phyloP scores from a whole-genome alignment of 2,329 filamentous ascomycete species.

The Colletotrichum scovillei region DNA sequence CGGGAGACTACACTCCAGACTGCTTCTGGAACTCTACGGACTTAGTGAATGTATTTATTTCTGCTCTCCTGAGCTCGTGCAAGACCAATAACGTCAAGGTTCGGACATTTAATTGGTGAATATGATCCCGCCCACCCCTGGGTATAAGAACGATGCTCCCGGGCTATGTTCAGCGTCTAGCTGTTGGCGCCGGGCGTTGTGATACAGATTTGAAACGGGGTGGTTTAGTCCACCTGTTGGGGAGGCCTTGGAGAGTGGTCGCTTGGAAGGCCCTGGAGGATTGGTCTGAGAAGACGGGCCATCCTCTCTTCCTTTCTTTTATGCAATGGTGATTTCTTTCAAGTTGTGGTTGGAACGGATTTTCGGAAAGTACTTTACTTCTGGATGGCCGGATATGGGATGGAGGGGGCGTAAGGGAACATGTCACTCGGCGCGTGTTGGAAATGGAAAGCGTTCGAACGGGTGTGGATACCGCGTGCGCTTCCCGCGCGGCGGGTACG shows the following conservation, averaged over 20 bases:
- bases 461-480: neutral
- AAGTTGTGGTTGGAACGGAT: too few relatives aligned
- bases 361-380: neutral
- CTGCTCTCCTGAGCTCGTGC: neutral
- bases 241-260: neutral
- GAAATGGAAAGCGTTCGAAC: neutral
- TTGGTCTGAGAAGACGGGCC: too few relatives aligned
- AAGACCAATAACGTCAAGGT: neutral
- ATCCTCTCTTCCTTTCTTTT: too few relatives aligned
- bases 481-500: neutral
- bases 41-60: neutral
- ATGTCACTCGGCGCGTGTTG: neutral
- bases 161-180: neutral
- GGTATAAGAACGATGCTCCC: too few relatives aligned
- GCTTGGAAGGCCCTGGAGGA: too few relatives aligned
- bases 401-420: neutral
- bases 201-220: constrained; percentile 29
- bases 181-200: constrained; percentile 9
- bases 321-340: too few relatives aligned
- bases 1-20: neutral
- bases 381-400: neutral
- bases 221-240: too few relatives aligned
- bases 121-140: too few relatives aligned
- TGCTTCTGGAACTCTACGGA: neutral
- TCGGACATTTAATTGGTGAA: neutral